Base-by-base conservation (phyloP, 164 flowering plant genomes). In the Pachysandra terminalis region DNA sequence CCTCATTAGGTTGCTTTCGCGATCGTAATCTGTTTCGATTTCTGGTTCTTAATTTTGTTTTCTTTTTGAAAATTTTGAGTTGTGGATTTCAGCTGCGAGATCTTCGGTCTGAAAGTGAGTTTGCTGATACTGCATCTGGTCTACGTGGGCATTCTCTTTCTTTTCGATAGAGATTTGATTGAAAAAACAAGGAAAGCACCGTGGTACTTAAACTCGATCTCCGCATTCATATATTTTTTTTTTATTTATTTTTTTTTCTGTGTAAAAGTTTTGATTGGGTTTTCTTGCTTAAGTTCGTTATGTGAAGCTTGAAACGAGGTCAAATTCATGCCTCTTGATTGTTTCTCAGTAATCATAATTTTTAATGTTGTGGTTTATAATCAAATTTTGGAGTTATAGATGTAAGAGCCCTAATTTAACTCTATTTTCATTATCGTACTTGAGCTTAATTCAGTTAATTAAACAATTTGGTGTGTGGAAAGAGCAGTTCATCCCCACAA, bases 111-210 rank as follows among this genome's bases (percentile, higher is more conserved):
- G 79, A 90, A 84, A 73, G 77, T 77, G 40, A 84, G 90, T 23
- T 66, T 95, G 83, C 89, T 95, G 71, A 40, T 59, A 68, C 76
- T 95, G 59, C 97, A 95, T 78, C 57, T 92, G 51, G 59, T 89
- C 15, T 89, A 71, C 62, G 83, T 64, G 27, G 97, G 91, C 19
- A 78, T 79, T 70, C 74, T 90, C 37, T 87, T 90, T 70, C 70
- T 87, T 10, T 77, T 92, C 51, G 87, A 88, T 72, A 52, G 51
- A 26, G 85, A 81, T 68, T 84, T 95, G 82, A 79, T 87, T 24
- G 72, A 78, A n/a, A 80, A 80, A 70, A 83, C 90, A 3, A 78
- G 67, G 57, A 73, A 66, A 23, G 72, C 81, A 28, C 93, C 94
- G 41, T 95, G 98, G 98, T 94, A 89, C 61, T n/a, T n/a, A n/a